These are phyloP conservation scores for Candida namnaoensis DNA, from an alignment of 805 yeast genomes.

Conservation along the genomic window DNA sequence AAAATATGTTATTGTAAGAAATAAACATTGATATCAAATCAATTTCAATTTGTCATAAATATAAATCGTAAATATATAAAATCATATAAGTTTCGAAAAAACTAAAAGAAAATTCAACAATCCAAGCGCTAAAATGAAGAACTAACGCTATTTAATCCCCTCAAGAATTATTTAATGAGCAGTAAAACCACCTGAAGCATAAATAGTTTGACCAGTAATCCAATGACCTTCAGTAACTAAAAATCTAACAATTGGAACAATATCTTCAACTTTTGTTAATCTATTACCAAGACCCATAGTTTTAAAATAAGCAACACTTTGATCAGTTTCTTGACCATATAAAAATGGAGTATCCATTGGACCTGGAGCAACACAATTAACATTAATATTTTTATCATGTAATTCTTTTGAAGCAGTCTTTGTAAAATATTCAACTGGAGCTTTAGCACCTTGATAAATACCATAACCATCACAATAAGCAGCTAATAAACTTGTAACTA, in stretches of 20 bases:
- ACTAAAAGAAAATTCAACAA: too few species aligned
- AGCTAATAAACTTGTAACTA: constrained; percentile 58
- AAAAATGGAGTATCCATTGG: constrained; percentile 64
- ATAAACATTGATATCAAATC: too few species aligned
- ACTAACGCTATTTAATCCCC: too few species aligned
- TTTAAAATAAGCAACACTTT: constrained; percentile 46
- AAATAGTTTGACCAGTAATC: constrained; percentile 65
- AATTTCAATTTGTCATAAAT: too few species aligned
- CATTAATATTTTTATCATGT: constrained; percentile 34
- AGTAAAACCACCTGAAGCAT: constrained; percentile 57
- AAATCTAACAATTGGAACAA: constrained; percentile 54
- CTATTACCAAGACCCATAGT: constrained; percentile 37
- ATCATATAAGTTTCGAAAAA: too few species aligned
- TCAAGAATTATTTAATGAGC: constrained; percentile 31
- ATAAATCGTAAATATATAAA: too few species aligned
- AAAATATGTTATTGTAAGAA: too few species aligned
- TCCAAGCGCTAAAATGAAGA: too few species aligned
- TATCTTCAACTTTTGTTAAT: constrained; percentile 50
- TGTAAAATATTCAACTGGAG: constrained; percentile 43
- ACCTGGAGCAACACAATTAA: constrained; percentile 54
- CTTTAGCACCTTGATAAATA: constrained; percentile 48
- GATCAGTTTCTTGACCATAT: constrained; percentile 49
- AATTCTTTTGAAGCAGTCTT: constrained; percentile 50
- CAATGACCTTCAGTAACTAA: constrained; percentile 58
- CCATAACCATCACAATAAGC: constrained; percentile 51